Percentiles rank a stretch among this genome's conserved stretches.
Evolutionary conservation across 1,284 basidiomycete genomes (phyloP).

Genomic region (Leccinum subrobustum): DNA sequence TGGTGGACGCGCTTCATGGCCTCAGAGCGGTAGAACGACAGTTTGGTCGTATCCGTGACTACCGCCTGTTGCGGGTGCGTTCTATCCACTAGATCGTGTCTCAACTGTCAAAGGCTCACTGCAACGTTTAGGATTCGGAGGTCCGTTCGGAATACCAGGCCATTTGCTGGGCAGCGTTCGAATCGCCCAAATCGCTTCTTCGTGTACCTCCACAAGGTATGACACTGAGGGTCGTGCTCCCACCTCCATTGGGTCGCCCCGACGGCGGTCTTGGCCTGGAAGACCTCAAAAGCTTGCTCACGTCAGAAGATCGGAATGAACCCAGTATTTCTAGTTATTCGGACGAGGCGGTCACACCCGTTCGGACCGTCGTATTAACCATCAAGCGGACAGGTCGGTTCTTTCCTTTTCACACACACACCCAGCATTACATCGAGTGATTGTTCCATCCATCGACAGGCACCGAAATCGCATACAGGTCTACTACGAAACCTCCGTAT

Average conservation of each 20-base stretch:
- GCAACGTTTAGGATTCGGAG: constrained; percentile 45
- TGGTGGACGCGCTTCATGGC: constrained; percentile 49
- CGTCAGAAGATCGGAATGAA: constrained; percentile 7
- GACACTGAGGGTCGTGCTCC: constrained; percentile 25
- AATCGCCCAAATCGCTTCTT: constrained; percentile 39
- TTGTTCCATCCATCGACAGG: constrained; percentile 6
- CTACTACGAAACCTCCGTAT: constrained; percentile 21
- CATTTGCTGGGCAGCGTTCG: constrained; percentile 44
- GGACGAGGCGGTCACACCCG: not conserved
- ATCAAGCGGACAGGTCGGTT: constrained; percentile 29
- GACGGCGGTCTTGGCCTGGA: constrained; percentile 38
- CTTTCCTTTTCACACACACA: not conserved
- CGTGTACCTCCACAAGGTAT: constrained; percentile 31
- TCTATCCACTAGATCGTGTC: not conserved
- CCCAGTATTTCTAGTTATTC: not conserved
- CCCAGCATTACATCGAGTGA: not conserved
- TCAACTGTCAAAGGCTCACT: constrained; percentile 1
- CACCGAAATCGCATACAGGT: constrained; percentile 25
- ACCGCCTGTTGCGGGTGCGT: constrained; percentile 47
- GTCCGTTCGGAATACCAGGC: constrained; percentile 40
- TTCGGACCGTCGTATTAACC: constrained; percentile 23
- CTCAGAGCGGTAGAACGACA: constrained; percentile 53
- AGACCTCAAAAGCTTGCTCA: constrained; percentile 32
- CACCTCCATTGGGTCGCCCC: constrained; percentile 19
- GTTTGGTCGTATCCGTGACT: constrained; percentile 53